Evolutionary conservation across 441 rosid species (phyloP).

Genomic region (Pelargonium hybrid): DNA sequence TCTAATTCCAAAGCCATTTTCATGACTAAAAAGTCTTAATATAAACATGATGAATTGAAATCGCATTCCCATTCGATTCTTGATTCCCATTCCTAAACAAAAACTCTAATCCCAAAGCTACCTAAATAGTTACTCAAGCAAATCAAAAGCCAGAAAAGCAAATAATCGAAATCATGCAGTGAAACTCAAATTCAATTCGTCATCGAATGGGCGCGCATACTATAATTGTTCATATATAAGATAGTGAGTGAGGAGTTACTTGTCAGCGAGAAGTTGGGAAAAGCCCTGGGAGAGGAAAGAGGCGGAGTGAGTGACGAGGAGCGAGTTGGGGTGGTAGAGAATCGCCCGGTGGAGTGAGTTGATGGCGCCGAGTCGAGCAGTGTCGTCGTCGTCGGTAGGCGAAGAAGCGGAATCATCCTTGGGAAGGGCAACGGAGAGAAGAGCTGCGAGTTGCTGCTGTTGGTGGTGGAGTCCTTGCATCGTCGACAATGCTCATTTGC

Average conservation of each 20-base stretch:
- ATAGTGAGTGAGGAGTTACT: too few species aligned
- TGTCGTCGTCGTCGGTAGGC: constrained; percentile 37
- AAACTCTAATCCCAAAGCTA: too few species aligned
- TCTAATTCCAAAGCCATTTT: too few species aligned
- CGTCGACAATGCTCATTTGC: not conserved
- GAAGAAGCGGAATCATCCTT: constrained; percentile 38
- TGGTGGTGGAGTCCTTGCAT: constrained; percentile 36
- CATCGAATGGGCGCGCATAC: not conserved
- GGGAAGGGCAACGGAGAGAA: constrained; percentile 69
- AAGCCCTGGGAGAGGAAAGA: constrained; percentile 77
- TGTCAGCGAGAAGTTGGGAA: constrained; percentile 73
- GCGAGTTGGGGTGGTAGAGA: constrained; percentile 72
- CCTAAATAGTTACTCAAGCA: not conserved
- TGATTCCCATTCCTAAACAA: too few species aligned
- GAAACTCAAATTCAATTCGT: constrained; percentile 1
- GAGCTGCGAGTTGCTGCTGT: constrained; percentile 67
- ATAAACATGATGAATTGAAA: too few species aligned
- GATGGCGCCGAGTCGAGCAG: constrained; percentile 60
- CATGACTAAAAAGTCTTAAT: too few species aligned
- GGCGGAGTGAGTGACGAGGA: constrained; percentile 78
- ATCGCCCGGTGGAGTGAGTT: constrained; percentile 84
- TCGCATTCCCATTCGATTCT: too few species aligned
- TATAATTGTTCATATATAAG: not conserved
- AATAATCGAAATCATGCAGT: constrained; percentile 1
- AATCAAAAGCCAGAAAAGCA: constrained; percentile 8